phyloP scores from a whole-genome alignment of 176 grass and related monocot species.

The Bonia amplexicaulis region DNA sequence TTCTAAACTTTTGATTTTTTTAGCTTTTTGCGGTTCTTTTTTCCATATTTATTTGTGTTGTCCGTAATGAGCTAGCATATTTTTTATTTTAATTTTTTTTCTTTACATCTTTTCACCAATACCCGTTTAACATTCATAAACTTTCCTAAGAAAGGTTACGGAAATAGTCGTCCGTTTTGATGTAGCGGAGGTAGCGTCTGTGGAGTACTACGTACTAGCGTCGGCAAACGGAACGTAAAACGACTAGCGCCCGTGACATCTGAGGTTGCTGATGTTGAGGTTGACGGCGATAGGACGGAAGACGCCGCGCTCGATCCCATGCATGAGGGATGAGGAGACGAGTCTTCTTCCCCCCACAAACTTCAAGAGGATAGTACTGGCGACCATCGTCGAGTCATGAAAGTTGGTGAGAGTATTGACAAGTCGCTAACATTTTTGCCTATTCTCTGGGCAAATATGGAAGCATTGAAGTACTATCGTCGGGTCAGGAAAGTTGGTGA shows the following conservation, averaged over 20 bases:
- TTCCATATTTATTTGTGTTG: too few relatives aligned
- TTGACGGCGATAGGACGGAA: not conserved
- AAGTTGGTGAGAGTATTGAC: not conserved
- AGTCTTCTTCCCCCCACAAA: too few relatives aligned
- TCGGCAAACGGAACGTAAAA: not conserved
- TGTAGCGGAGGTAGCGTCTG: not conserved
- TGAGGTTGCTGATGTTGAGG: not conserved
- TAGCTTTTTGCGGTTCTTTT: too few relatives aligned
- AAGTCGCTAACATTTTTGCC: not conserved
- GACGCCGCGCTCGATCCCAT: not conserved
- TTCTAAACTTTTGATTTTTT: too few relatives aligned
- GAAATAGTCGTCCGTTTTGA: not conserved
- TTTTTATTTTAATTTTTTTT: too few relatives aligned
- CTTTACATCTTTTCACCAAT: too few relatives aligned
- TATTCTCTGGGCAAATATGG: not conserved
- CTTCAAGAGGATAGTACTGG: not conserved
- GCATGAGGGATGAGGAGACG: not conserved
- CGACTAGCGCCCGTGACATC: not conserved
- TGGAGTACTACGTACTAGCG: too few relatives aligned
- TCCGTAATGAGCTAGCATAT: too few relatives aligned
- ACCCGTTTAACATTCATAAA: too few relatives aligned
- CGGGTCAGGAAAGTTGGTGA: not conserved
- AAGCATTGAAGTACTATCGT: not conserved
- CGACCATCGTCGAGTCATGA: not conserved
- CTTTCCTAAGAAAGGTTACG: not conserved